These are phyloP conservation scores for Mycogone perniciosa DNA, from an alignment of 2,329 filamentous ascomycete species.

Conservation along the genomic window DNA sequence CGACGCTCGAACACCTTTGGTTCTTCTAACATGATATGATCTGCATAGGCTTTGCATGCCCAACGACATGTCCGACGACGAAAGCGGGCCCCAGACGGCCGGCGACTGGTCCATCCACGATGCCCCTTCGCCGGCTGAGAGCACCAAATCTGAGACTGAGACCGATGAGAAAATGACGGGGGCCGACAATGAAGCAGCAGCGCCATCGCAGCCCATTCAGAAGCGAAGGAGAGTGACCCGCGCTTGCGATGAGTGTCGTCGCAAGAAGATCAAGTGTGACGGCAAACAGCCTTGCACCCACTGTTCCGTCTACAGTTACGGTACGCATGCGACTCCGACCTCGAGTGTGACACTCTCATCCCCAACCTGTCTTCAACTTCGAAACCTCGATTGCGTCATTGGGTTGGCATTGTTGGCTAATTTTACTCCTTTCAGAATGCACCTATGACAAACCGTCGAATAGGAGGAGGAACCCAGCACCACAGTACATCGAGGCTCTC, in stretches of 20 bases:
- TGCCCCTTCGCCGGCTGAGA: constrained; percentile 36
- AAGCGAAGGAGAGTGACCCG: constrained; percentile 73
- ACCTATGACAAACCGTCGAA: constrained; percentile 96
- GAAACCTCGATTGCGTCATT: not conserved
- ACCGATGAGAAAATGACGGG: constrained; percentile 30
- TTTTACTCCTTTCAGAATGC: constrained; percentile 55
- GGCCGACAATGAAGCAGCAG: constrained; percentile 26
- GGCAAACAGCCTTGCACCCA: constrained; percentile 88
- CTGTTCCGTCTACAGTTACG: constrained; percentile 97
- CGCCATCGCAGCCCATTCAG: constrained; percentile 56
- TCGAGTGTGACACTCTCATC: not conserved
- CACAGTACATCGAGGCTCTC: constrained; percentile 86
- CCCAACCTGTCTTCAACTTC: not conserved
- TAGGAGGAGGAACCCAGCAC: constrained; percentile 79
- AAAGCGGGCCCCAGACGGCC: constrained; percentile 28
- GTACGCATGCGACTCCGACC: constrained; percentile 43
- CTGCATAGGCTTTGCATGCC: constrained; percentile 23
- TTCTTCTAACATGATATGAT: constrained; percentile 12
- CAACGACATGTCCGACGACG: constrained; percentile 39
- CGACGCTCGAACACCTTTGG: constrained; percentile 10
- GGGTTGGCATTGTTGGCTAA: not conserved
- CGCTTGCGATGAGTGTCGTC: constrained; percentile 74
- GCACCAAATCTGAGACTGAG: constrained; percentile 37
- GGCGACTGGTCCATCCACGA: constrained; percentile 31
- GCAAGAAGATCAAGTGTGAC: constrained; percentile 85